Evolutionary conservation across 2,329 filamentous ascomycete genomes (phyloP).

Genomic region (Xylaria hypoxylon): DNA sequence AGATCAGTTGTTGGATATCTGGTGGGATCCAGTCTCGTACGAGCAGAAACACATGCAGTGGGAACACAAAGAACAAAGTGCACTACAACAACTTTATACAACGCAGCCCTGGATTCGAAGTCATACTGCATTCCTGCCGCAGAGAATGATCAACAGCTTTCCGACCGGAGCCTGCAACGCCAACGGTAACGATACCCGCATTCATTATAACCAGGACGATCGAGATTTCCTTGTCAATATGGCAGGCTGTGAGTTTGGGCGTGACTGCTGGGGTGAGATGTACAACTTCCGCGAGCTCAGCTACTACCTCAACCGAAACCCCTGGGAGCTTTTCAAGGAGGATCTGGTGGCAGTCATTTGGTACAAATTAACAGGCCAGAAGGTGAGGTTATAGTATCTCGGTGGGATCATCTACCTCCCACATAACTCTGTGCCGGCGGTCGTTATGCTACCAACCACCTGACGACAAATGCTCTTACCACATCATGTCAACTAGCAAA

Average conservation of each 20-base stretch:
- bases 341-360: conserved; percentile 70
- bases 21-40: conserved; percentile 98
- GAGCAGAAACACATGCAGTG: conserved; percentile 99
- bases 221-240: conserved; percentile 97
- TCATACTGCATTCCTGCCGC: conserved; percentile 87
- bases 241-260: conserved; percentile 96
- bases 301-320: conserved; percentile 85
- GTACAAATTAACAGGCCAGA: conserved; percentile 72
- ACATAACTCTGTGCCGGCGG: background rate
- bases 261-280: conserved; percentile 98
- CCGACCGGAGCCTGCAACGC: conserved; percentile 89
- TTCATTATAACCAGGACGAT: conserved; percentile 88
- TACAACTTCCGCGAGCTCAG: conserved; percentile 93
- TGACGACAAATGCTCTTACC: background rate
- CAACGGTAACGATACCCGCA: conserved; percentile 76
- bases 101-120: conserved; percentile 93
- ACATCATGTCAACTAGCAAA: background rate
- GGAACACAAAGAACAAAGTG: conserved; percentile 99
- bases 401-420: background rate
- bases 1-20: conserved; percentile 90
- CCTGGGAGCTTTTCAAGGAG: conserved; percentile 82
- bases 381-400: conserved; percentile 64
- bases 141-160: conserved; percentile 95
- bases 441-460: background rate
- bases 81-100: conserved; percentile 89